phyloP scores from a whole-genome alignment of 192 early-diverging fungal species.

The Backusella macrospora region DNA sequence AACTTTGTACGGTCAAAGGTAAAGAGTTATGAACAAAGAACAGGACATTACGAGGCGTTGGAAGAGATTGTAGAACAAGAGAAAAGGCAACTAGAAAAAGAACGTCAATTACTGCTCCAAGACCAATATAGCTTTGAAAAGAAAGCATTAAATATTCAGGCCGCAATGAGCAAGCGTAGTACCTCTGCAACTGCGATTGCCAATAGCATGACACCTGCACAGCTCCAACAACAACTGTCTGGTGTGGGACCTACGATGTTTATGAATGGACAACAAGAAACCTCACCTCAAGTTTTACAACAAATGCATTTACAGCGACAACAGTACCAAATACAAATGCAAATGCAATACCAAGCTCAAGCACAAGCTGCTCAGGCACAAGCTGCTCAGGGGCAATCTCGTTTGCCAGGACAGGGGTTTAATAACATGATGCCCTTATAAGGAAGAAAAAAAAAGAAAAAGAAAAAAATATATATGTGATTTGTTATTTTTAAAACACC shows the following conservation, averaged over 20 bases:
- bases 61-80: slow-evolving; percentile 88
- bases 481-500: background rate
- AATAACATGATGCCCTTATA: slow-evolving; percentile 21
- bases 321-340: slow-evolving; percentile 19
- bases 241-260: slow-evolving; percentile 16
- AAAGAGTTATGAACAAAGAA: slow-evolving; percentile 82
- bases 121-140: slow-evolving; percentile 60
- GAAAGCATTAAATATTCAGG: slow-evolving; percentile 16
- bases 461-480: background rate
- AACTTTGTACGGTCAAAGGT: slow-evolving; percentile 80
- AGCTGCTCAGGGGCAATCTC: slow-evolving; percentile 2
- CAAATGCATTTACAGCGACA: slow-evolving; percentile 13
- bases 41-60: slow-evolving; percentile 89
- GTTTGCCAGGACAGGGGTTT: slow-evolving; percentile 10
- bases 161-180: slow-evolving; percentile 5
- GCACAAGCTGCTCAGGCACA: background rate
- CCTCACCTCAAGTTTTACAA: slow-evolving; percentile 5
- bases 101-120: slow-evolving; percentile 59
- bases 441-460: background rate
- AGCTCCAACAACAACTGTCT: slow-evolving; percentile 25
- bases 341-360: slow-evolving; percentile 19
- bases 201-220: slow-evolving; percentile 25
- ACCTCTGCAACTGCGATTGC: background rate
- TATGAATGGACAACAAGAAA: background rate
- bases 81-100: slow-evolving; percentile 75